Evolutionary conservation across 2,329 filamentous ascomycete species (phyloP), one percentile per base, ranked within the genome.

Genomic region (Ophiostoma pallidulum): DNA sequence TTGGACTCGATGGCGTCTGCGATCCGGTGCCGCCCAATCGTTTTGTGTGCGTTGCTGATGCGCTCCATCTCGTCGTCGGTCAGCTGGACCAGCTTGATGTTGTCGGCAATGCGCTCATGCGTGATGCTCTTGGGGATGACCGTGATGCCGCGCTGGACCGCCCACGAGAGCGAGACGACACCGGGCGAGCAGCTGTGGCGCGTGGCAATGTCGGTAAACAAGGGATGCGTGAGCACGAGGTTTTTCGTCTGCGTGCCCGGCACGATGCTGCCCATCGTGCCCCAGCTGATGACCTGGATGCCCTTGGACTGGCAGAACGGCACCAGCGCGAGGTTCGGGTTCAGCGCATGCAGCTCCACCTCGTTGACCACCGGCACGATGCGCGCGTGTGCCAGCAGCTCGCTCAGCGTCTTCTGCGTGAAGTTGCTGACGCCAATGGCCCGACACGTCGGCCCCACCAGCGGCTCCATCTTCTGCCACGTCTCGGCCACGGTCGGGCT

Each of bases 381-480:
- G 55, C 72, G 74, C 40, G 80, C 79, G 6, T 78, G 77, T 59
- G 72, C 61, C 2, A 82, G 65, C 35, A 82, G 60, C 2, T 65
- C 59, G 59, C 80, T 73, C 12, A 83, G 63, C 53, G 82, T 66
- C 40, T 66, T 59, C 54, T 71, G 66, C 24, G 75, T 58, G 59
- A 84, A 90, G 67, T 91, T 91, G 57, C 81, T 86, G 12, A 91
- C 80, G 42, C 86, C 86, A 56, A 91, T 87, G 46, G 80, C 78
- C 55, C 71, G 74, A n/a, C n/a, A n/a, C n/a, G n/a, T n/a, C n/a
- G n/a, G n/a, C n/a, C n/a, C n/a, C n/a, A n/a, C n/a, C n/a, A n/a
- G n/a, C n/a, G n/a, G n/a, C n/a, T n/a, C n/a, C n/a, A n/a, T n/a
- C 40, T 77, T 79, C 51, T 75, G 75, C 51, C 83, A 82, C 2